A percentile compares a stretch with the other conserved stretches of the same genome.
phyloP scores from a whole-genome alignment of 202 grass and related monocot species.

The Musa balbisiana region DNA sequence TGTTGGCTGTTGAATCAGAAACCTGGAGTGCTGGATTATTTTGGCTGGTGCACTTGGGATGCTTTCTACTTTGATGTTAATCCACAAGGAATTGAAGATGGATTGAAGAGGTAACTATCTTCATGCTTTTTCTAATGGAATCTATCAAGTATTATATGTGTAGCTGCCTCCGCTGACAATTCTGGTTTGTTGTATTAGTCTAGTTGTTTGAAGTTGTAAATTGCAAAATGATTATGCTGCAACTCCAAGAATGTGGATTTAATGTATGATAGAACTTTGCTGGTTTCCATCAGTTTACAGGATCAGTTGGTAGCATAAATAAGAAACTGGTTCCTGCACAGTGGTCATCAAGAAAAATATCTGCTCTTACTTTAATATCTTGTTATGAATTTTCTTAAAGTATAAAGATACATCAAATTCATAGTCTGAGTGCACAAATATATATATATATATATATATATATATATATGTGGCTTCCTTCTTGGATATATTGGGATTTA shows the following conservation, averaged over 20 bases:
- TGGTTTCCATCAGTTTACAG: neutral
- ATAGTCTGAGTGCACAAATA: neutral
- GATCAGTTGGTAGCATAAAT: neutral
- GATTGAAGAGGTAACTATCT: slow-evolving; percentile 16
- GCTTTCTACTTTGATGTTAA: slow-evolving; percentile 30
- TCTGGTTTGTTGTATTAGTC: neutral
- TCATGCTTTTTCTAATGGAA: neutral
- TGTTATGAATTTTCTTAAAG: neutral
- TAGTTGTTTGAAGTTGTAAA: neutral
- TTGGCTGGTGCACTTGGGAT: slow-evolving; percentile 33
- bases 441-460: neutral
- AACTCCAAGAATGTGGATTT: neutral
- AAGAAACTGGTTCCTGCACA: too few relatives aligned
- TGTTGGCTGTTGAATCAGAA: slow-evolving; percentile 17
- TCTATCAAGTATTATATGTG: neutral
- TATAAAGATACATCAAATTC: neutral
- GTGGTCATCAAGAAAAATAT: too few relatives aligned
- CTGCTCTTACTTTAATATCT: too few relatives aligned
- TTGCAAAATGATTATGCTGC: neutral
- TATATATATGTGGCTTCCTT: too few relatives aligned
- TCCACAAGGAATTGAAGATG: slow-evolving; percentile 24
- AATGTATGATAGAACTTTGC: neutral
- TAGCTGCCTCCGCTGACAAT: neutral
- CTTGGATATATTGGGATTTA: too few relatives aligned
- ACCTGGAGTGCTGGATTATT: slow-evolving; percentile 21